Base-by-base conservation (phyloP, 2,329 filamentous ascomycete genomes). In the Mycocentrospora acerina region DNA sequence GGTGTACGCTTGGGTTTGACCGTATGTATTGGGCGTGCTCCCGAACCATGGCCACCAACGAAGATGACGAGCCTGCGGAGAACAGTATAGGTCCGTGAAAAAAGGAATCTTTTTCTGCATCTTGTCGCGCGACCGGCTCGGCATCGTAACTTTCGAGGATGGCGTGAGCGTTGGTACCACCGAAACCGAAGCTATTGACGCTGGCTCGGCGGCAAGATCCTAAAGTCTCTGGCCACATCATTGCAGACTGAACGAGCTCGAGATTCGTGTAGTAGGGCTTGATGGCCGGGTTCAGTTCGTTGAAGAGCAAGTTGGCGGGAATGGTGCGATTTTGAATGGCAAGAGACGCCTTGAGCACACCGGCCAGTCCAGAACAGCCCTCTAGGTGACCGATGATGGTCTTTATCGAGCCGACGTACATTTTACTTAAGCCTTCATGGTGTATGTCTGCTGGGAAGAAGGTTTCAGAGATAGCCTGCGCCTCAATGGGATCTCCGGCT, bases 321-420 rank as follows among this genome's bases (percentile, higher is more conserved):
- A 70, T 50, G 1, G 31, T 45, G 4, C 48, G 43, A 11, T 41
- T 7, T 8, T 37, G 28, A 14, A 45, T 2, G 8, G 67, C 58
- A 22, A 73, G 37, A 1, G 61, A 57, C 3, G 63, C 57, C 24
- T 69, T 71, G 7, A 71, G 44, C 7, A 72, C 12, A 6, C 63
- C 56, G 4, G 60, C 57, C 1, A 71, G 32, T 6, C 64, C 67
- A 10, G 62, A 53, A 5, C 62, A 56, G 8, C 60, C 67, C 52
- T 72, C 66, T 1, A 57, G 56, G 39, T 73, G 70, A 2, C 70
- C 70, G 24, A 72, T 55, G 26, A 70, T 61, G 53, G 55, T 69
- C 66, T 44, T 59, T 16, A 55, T 32, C 34, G 32, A 57, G 4
- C 36, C 45, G 4, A 47, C 55, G 26, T 35, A 59, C 28, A 41